Percentiles rank a stretch among this genome's conserved stretches.
These are phyloP conservation scores for Mycena pura DNA, from an alignment of 768 basidiomycete species.

Conservation along the genomic window DNA sequence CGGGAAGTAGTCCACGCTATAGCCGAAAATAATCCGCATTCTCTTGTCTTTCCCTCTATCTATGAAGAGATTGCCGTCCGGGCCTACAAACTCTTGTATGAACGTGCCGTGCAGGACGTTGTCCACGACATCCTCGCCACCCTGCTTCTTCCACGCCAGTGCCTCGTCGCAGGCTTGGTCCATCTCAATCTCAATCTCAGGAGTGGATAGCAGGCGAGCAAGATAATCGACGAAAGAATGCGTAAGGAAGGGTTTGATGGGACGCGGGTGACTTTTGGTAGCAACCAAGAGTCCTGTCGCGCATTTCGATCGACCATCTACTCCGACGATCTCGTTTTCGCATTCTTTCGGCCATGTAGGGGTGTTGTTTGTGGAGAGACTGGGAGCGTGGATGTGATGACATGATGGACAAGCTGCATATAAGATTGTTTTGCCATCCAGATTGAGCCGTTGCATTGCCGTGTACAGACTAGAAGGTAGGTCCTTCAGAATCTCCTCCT, in stretches of 20 bases:
- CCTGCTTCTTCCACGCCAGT: not conserved
- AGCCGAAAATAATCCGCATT: slow-evolving; percentile 25
- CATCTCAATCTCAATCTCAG: slow-evolving; percentile 13
- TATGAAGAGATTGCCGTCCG: too few species aligned
- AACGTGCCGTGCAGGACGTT: not conserved
- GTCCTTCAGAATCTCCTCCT: slow-evolving; percentile 15
- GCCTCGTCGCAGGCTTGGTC: slow-evolving; percentile 11
- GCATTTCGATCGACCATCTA: not conserved
- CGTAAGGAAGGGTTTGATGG: slow-evolving; percentile 22
- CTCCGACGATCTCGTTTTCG: not conserved
- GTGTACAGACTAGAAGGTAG: slow-evolving; percentile 7
- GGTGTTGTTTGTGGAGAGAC: not conserved
- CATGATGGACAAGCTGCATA: slow-evolving; percentile 23
- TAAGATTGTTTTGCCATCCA: slow-evolving; percentile 10
- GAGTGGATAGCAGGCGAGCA: slow-evolving; percentile 22
- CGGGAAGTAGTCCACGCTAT: slow-evolving; percentile 36
- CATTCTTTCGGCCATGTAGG: not conserved
- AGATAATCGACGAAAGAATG: slow-evolving; percentile 31
- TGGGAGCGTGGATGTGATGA: slow-evolving; percentile 10
- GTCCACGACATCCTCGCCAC: not conserved
- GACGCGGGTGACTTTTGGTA: not conserved
- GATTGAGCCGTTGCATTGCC: slow-evolving; percentile 6
- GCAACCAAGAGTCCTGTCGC: not conserved
- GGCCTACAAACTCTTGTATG: not conserved
- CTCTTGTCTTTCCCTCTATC: too few species aligned